Percentiles rank a stretch among this genome's conserved stretches.
phyloP scores from a whole-genome alignment of 2,329 filamentous ascomycete species.

The Eutypella sp. region DNA sequence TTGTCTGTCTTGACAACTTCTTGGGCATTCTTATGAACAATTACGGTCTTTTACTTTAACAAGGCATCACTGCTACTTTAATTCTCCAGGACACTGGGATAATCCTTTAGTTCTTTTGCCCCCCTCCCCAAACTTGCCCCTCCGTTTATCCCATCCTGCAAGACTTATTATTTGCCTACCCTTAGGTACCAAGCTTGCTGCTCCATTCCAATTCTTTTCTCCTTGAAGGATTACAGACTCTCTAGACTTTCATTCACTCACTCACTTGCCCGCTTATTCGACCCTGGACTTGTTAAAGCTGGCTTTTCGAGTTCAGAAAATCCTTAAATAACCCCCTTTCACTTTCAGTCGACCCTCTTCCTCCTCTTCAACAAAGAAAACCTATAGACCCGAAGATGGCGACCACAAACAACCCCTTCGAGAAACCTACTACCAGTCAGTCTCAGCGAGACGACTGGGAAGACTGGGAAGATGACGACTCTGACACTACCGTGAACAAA shows the following conservation, averaged over 20 bases:
- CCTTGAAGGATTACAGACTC: not conserved
- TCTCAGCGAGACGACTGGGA: slow-evolving; percentile 31
- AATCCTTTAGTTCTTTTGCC: too few relatives aligned
- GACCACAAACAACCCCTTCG: slow-evolving; percentile 16
- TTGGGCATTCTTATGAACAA: slow-evolving; percentile 1
- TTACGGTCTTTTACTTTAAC: slow-evolving; percentile 10
- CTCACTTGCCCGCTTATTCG: too few relatives aligned
- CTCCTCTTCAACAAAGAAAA: slow-evolving; percentile 2
- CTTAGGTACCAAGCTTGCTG: too few relatives aligned
- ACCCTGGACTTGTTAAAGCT: slow-evolving; percentile 20
- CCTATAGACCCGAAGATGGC: slow-evolving; percentile 18
- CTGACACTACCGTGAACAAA: slow-evolving; percentile 1
- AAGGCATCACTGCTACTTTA: slow-evolving; percentile 7
- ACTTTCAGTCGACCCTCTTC: slow-evolving; percentile 5
- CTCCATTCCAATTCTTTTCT: not conserved
- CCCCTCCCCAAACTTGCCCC: too few relatives aligned
- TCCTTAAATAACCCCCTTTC: slow-evolving; percentile 8
- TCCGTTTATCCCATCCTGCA: slow-evolving; percentile 1
- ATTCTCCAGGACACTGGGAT: slow-evolving; percentile 8
- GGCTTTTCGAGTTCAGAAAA: slow-evolving; percentile 21
- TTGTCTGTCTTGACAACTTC: slow-evolving; percentile 11
- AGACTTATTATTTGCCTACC: slow-evolving; percentile 2
- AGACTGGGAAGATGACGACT: slow-evolving; percentile 17
- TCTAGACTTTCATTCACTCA: slow-evolving; percentile 8
- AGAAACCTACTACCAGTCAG: slow-evolving; percentile 7